Conservation (phyloP, 495 filamentous ascomycete species). For the Lasiosphaeriaceae sp. region DNA sequence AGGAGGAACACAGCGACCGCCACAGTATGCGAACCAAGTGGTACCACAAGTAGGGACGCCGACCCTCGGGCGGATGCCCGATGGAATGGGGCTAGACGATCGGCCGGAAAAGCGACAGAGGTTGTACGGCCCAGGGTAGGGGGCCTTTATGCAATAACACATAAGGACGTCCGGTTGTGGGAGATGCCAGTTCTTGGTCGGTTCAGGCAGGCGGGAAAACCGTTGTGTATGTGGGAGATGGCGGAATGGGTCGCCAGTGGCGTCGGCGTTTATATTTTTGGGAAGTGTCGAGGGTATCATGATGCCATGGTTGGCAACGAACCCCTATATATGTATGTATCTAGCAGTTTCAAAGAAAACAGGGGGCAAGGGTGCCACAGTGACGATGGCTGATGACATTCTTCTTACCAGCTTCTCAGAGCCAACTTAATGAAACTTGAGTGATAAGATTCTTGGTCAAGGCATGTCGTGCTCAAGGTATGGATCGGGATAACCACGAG, state of each 20-base stretch:
- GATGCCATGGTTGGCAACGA: neutral
- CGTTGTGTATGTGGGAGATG: neutral
- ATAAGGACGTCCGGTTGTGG: neutral
- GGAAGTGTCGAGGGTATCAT: neutral
- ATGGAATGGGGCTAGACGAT: conserved; percentile 25
- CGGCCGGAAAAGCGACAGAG: conserved; percentile 35
- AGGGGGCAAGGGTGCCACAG: neutral
- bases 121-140: conserved; percentile 32
- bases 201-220: neutral
- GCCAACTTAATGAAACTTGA: neutral
- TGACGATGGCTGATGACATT: neutral
- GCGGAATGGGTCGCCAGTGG: neutral
- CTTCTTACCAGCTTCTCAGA: neutral
- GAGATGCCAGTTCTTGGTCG: neutral
- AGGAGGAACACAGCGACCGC: conserved; percentile 31
- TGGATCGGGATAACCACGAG: too few relatives aligned
- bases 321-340: neutral
- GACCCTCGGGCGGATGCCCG: conserved; percentile 22
- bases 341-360: neutral
- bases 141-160: conserved; percentile 17
- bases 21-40: conserved; percentile 30
- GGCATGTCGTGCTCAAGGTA: too few relatives aligned
- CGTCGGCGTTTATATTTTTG: neutral
- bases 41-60: conserved; percentile 28
- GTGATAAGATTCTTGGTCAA: neutral